Evolutionary conservation across 148 eudicot species (phyloP).

Genomic region (Hydrangea macrophylla): DNA sequence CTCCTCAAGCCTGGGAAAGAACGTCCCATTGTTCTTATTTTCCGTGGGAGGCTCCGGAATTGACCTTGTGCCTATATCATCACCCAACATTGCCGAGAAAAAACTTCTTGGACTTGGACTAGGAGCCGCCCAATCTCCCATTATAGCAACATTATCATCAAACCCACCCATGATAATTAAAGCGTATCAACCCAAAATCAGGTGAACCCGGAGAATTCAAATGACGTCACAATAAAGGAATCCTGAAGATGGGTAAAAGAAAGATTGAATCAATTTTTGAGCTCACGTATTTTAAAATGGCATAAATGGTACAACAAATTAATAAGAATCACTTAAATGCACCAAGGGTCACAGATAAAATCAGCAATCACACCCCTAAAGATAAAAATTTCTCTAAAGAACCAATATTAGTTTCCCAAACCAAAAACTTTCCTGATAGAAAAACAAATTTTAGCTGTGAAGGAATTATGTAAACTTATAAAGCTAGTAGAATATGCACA

Average conservation of each 20-base stretch:
- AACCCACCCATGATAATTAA: conserved; percentile 38
- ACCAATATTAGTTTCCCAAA: not conserved
- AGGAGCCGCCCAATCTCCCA: conserved; percentile 49
- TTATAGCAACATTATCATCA: conserved; percentile 37
- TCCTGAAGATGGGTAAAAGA: conserved; percentile 3
- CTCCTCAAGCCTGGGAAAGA: conserved; percentile 18
- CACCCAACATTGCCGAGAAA: conserved; percentile 33
- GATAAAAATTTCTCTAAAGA: not conserved
- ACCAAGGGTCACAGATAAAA: not conserved
- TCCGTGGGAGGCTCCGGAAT: conserved; percentile 9
- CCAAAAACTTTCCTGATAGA: not conserved
- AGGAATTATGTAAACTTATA: not conserved
- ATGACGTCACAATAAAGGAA: not conserved
- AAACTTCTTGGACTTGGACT: conserved; percentile 45
- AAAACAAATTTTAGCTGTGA: not conserved
- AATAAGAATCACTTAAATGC: not conserved
- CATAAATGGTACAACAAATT: no score
- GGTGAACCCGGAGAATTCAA: conserved; percentile 1
- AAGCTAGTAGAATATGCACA: not conserved
- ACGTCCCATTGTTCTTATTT: conserved; percentile 10
- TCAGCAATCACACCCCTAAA: not conserved
- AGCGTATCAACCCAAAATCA: conserved; percentile 20
- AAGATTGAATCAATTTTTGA: not conserved
- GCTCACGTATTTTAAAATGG: not conserved
- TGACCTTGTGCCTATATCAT: conserved; percentile 31